A percentile compares a stretch with the other conserved stretches of the same genome.
Conservation (phyloP, 2,329 filamentous ascomycete genomes). For the Xylaria sp. region DNA sequence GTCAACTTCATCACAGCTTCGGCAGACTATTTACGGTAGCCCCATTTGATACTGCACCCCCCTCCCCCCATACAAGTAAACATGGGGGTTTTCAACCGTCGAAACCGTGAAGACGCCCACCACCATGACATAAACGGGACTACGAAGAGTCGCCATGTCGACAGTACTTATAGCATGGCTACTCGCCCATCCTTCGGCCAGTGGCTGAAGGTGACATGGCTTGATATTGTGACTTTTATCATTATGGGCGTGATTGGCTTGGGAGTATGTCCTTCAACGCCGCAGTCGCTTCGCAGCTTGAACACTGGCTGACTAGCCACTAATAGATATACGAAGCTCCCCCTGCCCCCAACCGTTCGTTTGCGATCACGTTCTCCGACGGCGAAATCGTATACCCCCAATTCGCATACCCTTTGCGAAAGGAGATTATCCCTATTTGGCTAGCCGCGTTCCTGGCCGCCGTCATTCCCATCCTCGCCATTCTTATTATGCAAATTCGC, state of each 20-base stretch:
- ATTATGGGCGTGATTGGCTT: constrained; percentile 69
- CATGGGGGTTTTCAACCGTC: constrained; percentile 38
- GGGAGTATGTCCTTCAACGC: constrained; percentile 55
- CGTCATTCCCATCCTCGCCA: constrained; percentile 68
- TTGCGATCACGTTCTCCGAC: constrained; percentile 69
- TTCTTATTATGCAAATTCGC: constrained; percentile 70
- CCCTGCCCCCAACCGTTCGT: constrained; percentile 71
- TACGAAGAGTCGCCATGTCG: constrained; percentile 11
- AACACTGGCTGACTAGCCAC: constrained; percentile 12
- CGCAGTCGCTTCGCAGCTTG: background rate
- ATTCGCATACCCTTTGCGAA: constrained; percentile 72
- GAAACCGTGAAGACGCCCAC: constrained; percentile 20
- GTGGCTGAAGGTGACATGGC: constrained; percentile 70
- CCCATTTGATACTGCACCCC: background rate
- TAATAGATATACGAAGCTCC: constrained; percentile 64
- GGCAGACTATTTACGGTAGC: too few relatives aligned
- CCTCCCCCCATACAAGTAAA: background rate
- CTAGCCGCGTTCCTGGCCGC: constrained; percentile 68
- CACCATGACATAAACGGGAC: constrained; percentile 9
- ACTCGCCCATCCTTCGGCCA: constrained; percentile 67
- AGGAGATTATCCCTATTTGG: constrained; percentile 75
- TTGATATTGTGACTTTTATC: constrained; percentile 72
- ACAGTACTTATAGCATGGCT: constrained; percentile 50
- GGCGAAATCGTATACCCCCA: constrained; percentile 72
- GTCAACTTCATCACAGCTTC: background rate